phyloP scores from a whole-genome alignment of 805 yeast genomes.

The Candida chilensis region DNA sequence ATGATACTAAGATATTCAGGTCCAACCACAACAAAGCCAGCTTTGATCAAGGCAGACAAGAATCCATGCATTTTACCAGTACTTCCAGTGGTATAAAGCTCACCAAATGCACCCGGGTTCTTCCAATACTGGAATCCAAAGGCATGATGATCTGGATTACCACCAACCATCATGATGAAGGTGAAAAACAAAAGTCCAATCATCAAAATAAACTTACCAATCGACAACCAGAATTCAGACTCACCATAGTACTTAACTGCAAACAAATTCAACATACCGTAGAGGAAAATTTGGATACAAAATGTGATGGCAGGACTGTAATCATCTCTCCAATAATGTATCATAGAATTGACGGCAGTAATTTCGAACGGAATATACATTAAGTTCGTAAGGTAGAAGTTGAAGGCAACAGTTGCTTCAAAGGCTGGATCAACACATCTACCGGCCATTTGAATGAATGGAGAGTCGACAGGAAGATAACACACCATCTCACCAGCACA shows the following conservation, averaged over 20 bases:
- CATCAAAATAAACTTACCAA: constrained; percentile 39
- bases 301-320: constrained; percentile 39
- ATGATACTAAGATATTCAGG: constrained; percentile 36
- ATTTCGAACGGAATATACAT: constrained; percentile 30
- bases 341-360: constrained; percentile 39
- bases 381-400: constrained; percentile 22
- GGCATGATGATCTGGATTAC: constrained; percentile 40
- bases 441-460: constrained; percentile 13
- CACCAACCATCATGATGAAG: constrained; percentile 47
- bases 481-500: constrained; percentile 13
- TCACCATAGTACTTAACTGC: constrained; percentile 44
- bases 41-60: constrained; percentile 24
- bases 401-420: constrained; percentile 11
- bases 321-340: constrained; percentile 43
- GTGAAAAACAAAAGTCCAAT: constrained; percentile 40
- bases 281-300: constrained; percentile 29
- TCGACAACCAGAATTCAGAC: constrained; percentile 34
- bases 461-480: constrained; percentile 12
- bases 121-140: constrained; percentile 41
- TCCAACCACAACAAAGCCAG: constrained; percentile 29
- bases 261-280: constrained; percentile 30
- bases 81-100: constrained; percentile 22
- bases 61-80: constrained; percentile 32
- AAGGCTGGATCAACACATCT: constrained; percentile 13
- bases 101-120: constrained; percentile 29